A percentile compares a stretch with the other conserved stretches of the same genome.
Conservation (phyloP, 345 rosid species). For the Lumnitzera littorea region DNA sequence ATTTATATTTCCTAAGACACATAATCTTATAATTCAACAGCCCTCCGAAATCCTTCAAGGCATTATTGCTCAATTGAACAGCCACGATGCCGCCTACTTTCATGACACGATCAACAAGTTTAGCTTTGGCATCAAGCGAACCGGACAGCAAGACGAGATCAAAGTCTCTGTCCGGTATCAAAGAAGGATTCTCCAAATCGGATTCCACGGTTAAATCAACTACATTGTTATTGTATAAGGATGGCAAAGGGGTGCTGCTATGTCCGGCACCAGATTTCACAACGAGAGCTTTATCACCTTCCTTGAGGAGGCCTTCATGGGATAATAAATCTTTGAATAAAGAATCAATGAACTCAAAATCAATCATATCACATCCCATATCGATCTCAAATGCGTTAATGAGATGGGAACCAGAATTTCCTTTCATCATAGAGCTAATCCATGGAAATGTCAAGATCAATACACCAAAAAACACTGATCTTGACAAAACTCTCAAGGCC, state of each 20-base stretch:
- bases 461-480: conserved; percentile 34
- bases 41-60: conserved; percentile 15
- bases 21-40: conserved; percentile 27
- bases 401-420: conserved; percentile 6
- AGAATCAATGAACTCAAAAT: conserved; percentile 24
- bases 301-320: conserved; percentile 38
- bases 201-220: conserved; percentile 25
- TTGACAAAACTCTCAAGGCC: conserved; percentile 28
- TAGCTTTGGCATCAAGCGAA: conserved; percentile 12
- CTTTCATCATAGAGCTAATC: conserved; percentile 19
- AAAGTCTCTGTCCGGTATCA: conserved; percentile 25
- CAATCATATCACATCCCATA: conserved; percentile 10
- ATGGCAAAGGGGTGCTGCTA: conserved; percentile 13
- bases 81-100: conserved; percentile 39
- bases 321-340: conserved; percentile 29
- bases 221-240: conserved; percentile 17
- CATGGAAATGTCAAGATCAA: conserved; percentile 30
- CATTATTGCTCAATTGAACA: conserved; percentile 15
- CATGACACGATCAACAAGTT: conserved; percentile 27
- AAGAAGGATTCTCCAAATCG: conserved; percentile 14
- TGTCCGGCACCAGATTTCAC: conserved; percentile 21
- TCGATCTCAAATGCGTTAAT: conserved; percentile 6
- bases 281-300: conserved; percentile 36
- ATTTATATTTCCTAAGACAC: conserved; percentile 23
- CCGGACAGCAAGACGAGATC: conserved; percentile 31